Base-by-base conservation (phyloP, 805 yeast species). In the Nakazawaea peltata region DNA sequence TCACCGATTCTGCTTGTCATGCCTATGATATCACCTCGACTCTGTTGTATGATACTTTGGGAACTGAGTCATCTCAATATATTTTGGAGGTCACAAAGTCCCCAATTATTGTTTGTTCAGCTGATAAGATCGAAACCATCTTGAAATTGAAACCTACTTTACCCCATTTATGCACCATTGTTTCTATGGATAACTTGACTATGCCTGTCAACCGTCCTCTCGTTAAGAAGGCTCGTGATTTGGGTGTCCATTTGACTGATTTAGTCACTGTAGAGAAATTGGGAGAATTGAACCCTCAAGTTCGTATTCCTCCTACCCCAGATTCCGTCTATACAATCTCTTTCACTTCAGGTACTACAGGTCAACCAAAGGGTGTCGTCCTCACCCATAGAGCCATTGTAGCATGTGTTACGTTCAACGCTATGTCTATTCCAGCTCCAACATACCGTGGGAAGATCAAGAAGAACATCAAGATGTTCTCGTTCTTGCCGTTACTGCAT, bases 331-430 rank as follows among this genome's bases (percentile, higher is more conserved):
- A 54, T 44, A 63, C 70, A 16, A 61, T 65, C 21, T 60, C 65
- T 15, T 65, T 64, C 45, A 65, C 84, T 11, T 74, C 82, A 0
- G 85, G 85, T 33, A 77, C 85, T 16, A 76, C 83, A n/a, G 88
- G 92, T 37, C 71, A 77, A 28, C 85, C 90, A 42, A 83, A 82
- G 61, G 90, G 90, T 47, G 90, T 79, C 18, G 73, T 76, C 21
- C 59, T 80, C 42, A 65, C 72, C 21, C 87, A 81, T 44, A 54
- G 52, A 32, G 77, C 76, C 44, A 65, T 73, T 13, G 59, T 59
- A 10, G 50, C 67, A 19, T 63, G 63, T 36, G 46, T 54, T 17
- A 47, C 57, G 5, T 54, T 50, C 14, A 50, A 30, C 24, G 24
- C 37, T 3, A 13, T 26, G 21, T 28, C 18, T 14, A 11, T 29